These are phyloP conservation scores for Beauveria bassiana DNA, from an alignment of 2,329 filamentous ascomycete species.

Conservation along the genomic window DNA sequence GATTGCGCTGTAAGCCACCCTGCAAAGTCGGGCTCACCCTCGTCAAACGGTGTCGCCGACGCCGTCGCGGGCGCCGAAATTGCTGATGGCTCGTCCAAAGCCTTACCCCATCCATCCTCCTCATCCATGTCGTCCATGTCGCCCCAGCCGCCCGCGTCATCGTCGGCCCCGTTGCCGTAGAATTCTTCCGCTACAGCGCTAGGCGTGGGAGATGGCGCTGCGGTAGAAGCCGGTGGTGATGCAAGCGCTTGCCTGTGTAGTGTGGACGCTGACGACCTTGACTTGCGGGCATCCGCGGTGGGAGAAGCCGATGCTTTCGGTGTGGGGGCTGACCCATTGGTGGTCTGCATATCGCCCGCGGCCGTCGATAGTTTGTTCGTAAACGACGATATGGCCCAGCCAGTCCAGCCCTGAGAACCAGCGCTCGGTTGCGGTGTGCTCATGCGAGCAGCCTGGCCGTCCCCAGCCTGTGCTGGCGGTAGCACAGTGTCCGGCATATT, in stretches of 20 bases:
- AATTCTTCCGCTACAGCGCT: constrained; percentile 40
- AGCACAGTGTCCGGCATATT: constrained; percentile 74
- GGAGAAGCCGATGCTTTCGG: constrained; percentile 36
- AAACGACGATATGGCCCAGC: constrained; percentile 97
- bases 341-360: constrained; percentile 73
- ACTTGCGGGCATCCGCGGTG: constrained; percentile 28
- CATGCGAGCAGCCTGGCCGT: constrained; percentile 59
- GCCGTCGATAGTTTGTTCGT: constrained; percentile 86
- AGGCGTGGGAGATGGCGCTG: constrained; percentile 39
- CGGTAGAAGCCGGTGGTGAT: constrained; percentile 40
- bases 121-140: constrained; percentile 52
- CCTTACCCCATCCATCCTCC: constrained; percentile 31
- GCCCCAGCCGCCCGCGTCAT: constrained; percentile 69
- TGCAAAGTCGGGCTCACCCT: constrained; percentile 90
- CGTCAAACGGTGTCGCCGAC: constrained; percentile 56
- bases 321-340: constrained; percentile 35
- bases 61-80: constrained; percentile 16
- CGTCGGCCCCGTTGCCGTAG: constrained; percentile 48
- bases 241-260: constrained; percentile 54
- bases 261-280: constrained; percentile 46
- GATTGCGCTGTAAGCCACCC: constrained; percentile 88
- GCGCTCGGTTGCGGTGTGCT: constrained; percentile 65
- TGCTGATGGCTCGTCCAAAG: constrained; percentile 28
- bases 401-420: constrained; percentile 60
- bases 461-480: constrained; percentile 52